Base-by-base conservation (phyloP, 768 basidiomycete genomes). In the Mycena olivaceomarginata region DNA sequence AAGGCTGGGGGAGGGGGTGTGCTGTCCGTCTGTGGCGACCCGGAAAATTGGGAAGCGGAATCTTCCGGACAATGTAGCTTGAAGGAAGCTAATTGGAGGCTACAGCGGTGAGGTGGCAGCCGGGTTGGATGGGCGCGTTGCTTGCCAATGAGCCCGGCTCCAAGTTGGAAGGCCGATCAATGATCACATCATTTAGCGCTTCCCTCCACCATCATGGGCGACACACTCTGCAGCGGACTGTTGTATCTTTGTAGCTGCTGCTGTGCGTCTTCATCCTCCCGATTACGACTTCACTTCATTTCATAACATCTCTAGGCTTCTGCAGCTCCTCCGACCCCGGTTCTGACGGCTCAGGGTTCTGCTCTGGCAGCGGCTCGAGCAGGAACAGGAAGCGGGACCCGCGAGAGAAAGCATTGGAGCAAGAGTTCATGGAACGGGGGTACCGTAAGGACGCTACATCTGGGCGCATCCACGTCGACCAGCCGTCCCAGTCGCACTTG, bases 291-390 rank as follows among this genome's bases (percentile, higher is more conserved):
- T 11, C 59, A 2, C 0, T 18, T 12, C 11, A 31, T 18, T 22
- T 15, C n/a, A 15, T 20, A 8, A 39, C 39, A 11, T 25, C 18
- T n/a, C 5, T 25, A 77, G 76, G 72, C 68, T 77, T 66, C 68
- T 65, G 75, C 65, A 71, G 72, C 31, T 59, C 40, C 31, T 18
- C 72, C 20, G 72, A 77, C 56, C 72, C 77, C 3, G 77, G 72
- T 10, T 60, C 77, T 15, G 77, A 77, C 64, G 77, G 77, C 56
- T 77, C 77, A 1, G 77, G 77, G 13, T 11, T 77, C 37, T 77
- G 77, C 13, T 65, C 71, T 37, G 60, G 72, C 59, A 18, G 20
- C 9, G 20, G 25, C 43, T 16, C 25, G 25, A 62, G 20, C 25
- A 41, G 41, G 25, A 72, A 64, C 41, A 74, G 64, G 57, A 64